These are phyloP conservation scores for Hymenotorrendiella dingleyae DNA, from an alignment of 2,329 filamentous ascomycete genomes.

Conservation along the genomic window DNA sequence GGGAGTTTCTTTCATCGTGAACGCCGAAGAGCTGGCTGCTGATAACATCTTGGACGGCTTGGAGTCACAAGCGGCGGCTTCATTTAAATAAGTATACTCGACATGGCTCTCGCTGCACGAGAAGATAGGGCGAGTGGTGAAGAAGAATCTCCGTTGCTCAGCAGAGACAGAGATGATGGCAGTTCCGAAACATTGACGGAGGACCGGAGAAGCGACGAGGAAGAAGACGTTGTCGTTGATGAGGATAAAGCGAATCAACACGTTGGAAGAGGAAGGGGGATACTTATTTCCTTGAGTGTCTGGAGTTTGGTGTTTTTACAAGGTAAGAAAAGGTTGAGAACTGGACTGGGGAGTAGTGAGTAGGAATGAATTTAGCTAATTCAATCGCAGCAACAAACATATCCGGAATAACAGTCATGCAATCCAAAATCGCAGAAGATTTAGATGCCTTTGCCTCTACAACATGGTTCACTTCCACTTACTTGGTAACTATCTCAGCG, in stretches of 20 bases:
- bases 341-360: neutral
- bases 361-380: neutral
- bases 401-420: constrained; percentile 74
- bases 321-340: constrained; percentile 35
- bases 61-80: no score
- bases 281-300: constrained; percentile 46
- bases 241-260: constrained; percentile 25
- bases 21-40: no score
- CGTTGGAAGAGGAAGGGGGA: constrained; percentile 29
- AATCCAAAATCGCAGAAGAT: constrained; percentile 69
- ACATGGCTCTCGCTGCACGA: no score
- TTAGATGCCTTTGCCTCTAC: constrained; percentile 66
- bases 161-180: no score
- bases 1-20: no score
- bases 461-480: constrained; percentile 77
- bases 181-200: constrained; percentile 14
- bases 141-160: no score
- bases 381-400: constrained; percentile 51
- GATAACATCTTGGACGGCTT: no score
- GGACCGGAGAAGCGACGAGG: constrained; percentile 15
- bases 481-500: constrained; percentile 52
- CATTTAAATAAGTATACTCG: no score
- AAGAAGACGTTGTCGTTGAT: constrained; percentile 15
- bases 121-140: no score
- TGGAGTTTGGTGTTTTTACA: constrained; percentile 55